Evolutionary conservation across 2,329 filamentous ascomycete species (phyloP).

Genomic region (Arthroderma sp.): DNA sequence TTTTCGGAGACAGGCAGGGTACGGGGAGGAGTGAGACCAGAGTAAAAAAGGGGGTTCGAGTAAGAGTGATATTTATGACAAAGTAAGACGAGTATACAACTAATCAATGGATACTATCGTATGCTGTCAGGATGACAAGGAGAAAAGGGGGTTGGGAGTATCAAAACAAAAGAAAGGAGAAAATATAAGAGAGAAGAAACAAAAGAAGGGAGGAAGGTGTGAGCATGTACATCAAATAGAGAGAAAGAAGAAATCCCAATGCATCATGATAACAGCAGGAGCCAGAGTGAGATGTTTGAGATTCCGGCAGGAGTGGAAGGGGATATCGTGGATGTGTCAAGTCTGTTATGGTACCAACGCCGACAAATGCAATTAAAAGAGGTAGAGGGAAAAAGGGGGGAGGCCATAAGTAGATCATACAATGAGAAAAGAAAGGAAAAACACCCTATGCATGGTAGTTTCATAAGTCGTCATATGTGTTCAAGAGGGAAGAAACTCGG

Average conservation of each 20-base stretch:
- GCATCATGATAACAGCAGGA: not conserved
- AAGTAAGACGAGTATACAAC: not conserved
- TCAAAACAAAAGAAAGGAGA: not conserved
- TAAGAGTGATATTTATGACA: not conserved
- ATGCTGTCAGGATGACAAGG: not conserved
- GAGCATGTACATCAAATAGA: not conserved
- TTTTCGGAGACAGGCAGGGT: not conserved
- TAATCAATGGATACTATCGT: slow-evolving; percentile 4
- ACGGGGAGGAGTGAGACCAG: not conserved
- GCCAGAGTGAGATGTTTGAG: not conserved
- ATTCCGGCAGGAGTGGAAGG: too few relatives aligned
- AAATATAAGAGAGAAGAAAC: not conserved
- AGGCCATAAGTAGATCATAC: not conserved
- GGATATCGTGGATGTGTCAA: not conserved
- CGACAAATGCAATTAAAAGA: not conserved
- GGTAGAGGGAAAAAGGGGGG: not conserved
- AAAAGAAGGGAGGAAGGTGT: not conserved
- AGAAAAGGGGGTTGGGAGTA: not conserved
- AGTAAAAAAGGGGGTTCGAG: not conserved
- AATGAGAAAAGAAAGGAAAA: too few relatives aligned
- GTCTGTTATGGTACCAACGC: not conserved
- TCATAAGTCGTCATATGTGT: not conserved
- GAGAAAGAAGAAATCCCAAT: not conserved
- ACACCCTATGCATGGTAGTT: too few relatives aligned
- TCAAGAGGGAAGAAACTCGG: not conserved